These are phyloP conservation scores for Backusella mclennaniae DNA, from an alignment of 192 early-diverging fungal species.

Conservation along the genomic window DNA sequence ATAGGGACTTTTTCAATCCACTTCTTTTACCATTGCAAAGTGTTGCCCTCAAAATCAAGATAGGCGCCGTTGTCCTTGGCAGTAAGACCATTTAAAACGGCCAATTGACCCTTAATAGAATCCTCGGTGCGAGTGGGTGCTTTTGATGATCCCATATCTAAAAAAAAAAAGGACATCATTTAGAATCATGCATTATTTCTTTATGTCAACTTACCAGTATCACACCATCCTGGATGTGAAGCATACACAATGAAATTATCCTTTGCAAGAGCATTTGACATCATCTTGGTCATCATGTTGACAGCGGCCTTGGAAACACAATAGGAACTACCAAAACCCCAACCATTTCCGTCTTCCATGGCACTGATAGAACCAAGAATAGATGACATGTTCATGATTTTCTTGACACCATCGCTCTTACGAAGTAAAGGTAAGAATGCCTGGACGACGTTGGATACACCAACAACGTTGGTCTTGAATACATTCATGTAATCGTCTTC, in stretches of 20 bases:
- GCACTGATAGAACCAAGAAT: conserved; percentile 24
- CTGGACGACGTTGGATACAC: conserved; percentile 17
- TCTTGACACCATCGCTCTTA: conserved; percentile 11
- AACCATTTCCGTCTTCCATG: neutral
- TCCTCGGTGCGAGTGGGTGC: neutral
- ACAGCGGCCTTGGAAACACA: conserved; percentile 28
- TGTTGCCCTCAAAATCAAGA: conserved; percentile 13
- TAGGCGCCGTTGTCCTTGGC: conserved; percentile 17
- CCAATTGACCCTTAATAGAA: conserved; percentile 19
- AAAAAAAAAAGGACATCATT: no score
- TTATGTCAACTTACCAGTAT: neutral
- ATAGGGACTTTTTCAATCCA: no score
- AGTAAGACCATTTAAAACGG: neutral
- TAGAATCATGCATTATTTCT: no score
- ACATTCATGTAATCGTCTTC: conserved; percentile 9
- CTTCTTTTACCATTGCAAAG: conserved; percentile 21
- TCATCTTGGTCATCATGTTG: conserved; percentile 25
- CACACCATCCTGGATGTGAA: conserved; percentile 28
- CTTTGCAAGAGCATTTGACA: neutral
- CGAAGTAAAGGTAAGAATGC: conserved; percentile 12
- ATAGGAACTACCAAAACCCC: conserved; percentile 14
- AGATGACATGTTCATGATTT: conserved; percentile 36
- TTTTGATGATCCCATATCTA: conserved; percentile 18
- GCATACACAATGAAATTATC: conserved; percentile 23
- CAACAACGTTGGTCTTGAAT: conserved; percentile 35